Evolutionary conservation across 2,329 filamentous ascomycete species (phyloP).

Genomic region (Bipolaris sorokiniana): DNA sequence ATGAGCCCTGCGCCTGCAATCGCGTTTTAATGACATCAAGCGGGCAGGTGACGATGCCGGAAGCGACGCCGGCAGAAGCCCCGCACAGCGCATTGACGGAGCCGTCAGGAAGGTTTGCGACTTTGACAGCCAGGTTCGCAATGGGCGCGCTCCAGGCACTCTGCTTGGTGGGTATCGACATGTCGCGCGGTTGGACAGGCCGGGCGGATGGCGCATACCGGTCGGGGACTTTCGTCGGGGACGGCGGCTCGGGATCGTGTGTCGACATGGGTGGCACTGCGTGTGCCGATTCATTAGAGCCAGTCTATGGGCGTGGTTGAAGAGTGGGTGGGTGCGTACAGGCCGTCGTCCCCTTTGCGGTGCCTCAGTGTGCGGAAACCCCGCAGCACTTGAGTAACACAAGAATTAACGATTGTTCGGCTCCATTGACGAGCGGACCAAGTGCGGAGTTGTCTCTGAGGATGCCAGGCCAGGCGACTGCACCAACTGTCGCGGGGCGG

Average conservation of each 20-base stretch:
- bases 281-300: constrained; percentile 30
- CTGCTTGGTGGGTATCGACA: constrained; percentile 24
- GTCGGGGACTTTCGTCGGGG: constrained; percentile 40
- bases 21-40: constrained; percentile 99
- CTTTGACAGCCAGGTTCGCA: constrained; percentile 49
- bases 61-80: constrained; percentile 87
- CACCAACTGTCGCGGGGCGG: background rate
- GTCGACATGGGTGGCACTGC: constrained; percentile 48
- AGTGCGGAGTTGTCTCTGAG: background rate
- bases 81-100: constrained; percentile 83
- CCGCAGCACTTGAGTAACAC: constrained; percentile 52
- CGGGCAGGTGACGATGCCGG: constrained; percentile 92
- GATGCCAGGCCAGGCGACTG: background rate
- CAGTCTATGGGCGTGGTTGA: constrained; percentile 1
- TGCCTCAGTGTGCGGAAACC: constrained; percentile 52
- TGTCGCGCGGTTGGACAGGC: constrained; percentile 22
- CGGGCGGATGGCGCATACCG: constrained; percentile 43
- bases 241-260: constrained; percentile 45
- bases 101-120: constrained; percentile 58
- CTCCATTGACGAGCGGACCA: constrained; percentile 48
- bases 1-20: constrained; percentile 91
- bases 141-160: constrained; percentile 31
- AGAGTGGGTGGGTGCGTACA: constrained; percentile 32
- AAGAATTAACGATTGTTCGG: constrained; percentile 49
- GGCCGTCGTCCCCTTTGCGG: constrained; percentile 48